Percentiles rank a stretch among this genome's conserved stretches.
Conservation (phyloP, 352 stramenopile genomes). For the Pythium dissimile region DNA sequence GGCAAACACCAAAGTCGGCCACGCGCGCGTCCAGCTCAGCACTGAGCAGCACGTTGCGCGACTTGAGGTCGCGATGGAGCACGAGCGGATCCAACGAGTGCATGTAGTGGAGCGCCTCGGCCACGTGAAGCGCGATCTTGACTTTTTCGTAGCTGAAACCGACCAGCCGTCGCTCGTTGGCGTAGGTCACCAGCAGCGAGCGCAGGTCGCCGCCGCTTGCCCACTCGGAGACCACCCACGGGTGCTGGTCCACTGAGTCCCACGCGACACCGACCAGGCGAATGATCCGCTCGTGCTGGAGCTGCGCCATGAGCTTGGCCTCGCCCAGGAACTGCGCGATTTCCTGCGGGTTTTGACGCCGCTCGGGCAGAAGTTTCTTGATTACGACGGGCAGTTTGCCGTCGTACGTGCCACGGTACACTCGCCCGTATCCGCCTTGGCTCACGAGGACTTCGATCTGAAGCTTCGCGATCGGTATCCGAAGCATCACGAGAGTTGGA, state of each 20-base stretch:
- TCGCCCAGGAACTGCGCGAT: background rate
- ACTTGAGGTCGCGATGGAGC: conserved; percentile 17
- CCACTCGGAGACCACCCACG: conserved; percentile 33
- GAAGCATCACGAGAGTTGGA: conserved; percentile 5
- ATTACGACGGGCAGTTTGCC: conserved; percentile 34
- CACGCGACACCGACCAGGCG: conserved; percentile 11
- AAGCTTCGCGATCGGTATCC: background rate
- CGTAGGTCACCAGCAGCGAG: conserved; percentile 18
- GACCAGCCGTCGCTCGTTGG: background rate
- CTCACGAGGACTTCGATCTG: conserved; percentile 33
- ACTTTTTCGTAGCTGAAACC: conserved; percentile 34
- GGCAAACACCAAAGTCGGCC: conserved; percentile 34
- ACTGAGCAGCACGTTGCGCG: conserved; percentile 33
- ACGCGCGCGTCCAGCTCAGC: conserved; percentile 29
- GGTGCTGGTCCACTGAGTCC: conserved; percentile 6
- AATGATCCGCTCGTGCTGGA: conserved; percentile 57
- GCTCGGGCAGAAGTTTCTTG: conserved; percentile 27
- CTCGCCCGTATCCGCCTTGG: conserved; percentile 43
- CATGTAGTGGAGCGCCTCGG: conserved; percentile 8
- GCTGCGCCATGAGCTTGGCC: conserved; percentile 30
- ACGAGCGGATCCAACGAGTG: conserved; percentile 4
- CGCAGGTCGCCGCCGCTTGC: conserved; percentile 10
- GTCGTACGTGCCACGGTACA: conserved; percentile 39
- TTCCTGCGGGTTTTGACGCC: background rate
- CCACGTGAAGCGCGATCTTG: conserved; percentile 27